Percentiles rank a stretch among this genome's conserved stretches.
Conservation (phyloP, 2,329 filamentous ascomycete genomes). For the Alternaria triticimaculans region DNA sequence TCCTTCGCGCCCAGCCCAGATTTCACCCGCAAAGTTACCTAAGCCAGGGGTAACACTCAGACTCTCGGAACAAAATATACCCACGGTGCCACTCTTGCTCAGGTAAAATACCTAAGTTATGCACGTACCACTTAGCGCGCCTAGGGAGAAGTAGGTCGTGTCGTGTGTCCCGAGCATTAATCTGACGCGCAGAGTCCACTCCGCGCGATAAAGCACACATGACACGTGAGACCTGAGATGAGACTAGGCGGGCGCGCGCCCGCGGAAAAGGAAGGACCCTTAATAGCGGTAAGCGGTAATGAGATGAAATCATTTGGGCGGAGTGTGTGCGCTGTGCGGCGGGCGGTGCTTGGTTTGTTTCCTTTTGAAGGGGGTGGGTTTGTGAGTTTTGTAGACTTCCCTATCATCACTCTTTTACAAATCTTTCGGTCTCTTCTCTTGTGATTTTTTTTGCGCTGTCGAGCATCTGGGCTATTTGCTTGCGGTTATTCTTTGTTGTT, state of each 20-base stretch:
- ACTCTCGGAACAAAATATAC: neutral
- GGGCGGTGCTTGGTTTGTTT: neutral
- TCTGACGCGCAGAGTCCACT: neutral
- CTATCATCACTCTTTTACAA: neutral
- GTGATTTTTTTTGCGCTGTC: neutral
- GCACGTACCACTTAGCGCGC: neutral
- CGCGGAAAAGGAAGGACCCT: neutral
- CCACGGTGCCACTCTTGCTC: neutral
- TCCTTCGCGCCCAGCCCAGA: neutral
- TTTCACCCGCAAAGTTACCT: neutral
- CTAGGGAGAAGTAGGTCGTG: no score
- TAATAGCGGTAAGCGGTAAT: neutral
- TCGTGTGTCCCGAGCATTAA: neutral
- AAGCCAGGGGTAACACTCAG: neutral
- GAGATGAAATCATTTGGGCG: neutral
- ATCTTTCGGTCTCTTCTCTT: neutral
- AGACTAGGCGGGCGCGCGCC: neutral
- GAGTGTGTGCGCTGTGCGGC: neutral
- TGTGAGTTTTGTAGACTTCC: neutral
- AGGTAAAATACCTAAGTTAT: neutral
- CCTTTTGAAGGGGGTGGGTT: neutral
- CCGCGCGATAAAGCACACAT: neutral
- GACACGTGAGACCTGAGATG: neutral
- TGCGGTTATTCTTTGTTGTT: neutral
- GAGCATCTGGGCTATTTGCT: neutral